phyloP scores from a whole-genome alignment of 257 asterid species.

The Voacanga thouarsii region DNA sequence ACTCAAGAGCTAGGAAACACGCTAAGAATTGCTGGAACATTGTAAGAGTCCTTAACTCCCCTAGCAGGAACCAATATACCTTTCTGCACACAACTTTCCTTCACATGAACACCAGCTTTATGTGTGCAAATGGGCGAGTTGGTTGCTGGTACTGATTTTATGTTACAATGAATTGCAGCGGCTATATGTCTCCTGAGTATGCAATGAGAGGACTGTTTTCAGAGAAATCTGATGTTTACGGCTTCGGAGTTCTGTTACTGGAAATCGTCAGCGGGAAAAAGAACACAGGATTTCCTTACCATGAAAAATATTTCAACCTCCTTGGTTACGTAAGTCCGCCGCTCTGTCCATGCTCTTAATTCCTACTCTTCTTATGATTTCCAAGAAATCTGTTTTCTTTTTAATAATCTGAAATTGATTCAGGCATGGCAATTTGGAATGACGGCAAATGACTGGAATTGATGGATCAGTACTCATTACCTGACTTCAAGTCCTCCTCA shows the following conservation, averaged over 20 bases:
- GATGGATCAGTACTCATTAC: conserved; percentile 35
- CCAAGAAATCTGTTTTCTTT: too few relatives aligned
- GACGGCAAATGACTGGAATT: conserved; percentile 37
- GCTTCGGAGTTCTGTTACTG: conserved; percentile 33
- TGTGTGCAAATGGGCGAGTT: not conserved
- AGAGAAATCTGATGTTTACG: conserved; percentile 36
- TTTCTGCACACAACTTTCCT: too few relatives aligned
- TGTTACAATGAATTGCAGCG: conserved; percentile 20
- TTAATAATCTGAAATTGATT: not conserved
- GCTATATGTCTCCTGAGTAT: conserved; percentile 36
- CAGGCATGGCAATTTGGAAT: conserved; percentile 67
- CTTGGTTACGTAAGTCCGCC: conserved; percentile 24
- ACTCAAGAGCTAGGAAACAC: conserved; percentile 25
- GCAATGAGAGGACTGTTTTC: conserved; percentile 33
- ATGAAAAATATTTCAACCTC: conserved; percentile 21
- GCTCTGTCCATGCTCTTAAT: not conserved
- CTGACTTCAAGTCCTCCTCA: conserved; percentile 3
- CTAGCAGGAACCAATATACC: not conserved
- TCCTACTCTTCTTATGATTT: not conserved
- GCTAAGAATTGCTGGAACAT: conserved; percentile 29
- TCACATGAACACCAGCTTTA: not conserved
- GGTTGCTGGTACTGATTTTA: not conserved
- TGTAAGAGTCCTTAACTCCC: conserved; percentile 7
- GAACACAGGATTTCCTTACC: conserved; percentile 20
- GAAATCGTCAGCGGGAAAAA: conserved; percentile 32